phyloP scores from a whole-genome alignment of 345 rosid genomes.

The Salix caprea region DNA sequence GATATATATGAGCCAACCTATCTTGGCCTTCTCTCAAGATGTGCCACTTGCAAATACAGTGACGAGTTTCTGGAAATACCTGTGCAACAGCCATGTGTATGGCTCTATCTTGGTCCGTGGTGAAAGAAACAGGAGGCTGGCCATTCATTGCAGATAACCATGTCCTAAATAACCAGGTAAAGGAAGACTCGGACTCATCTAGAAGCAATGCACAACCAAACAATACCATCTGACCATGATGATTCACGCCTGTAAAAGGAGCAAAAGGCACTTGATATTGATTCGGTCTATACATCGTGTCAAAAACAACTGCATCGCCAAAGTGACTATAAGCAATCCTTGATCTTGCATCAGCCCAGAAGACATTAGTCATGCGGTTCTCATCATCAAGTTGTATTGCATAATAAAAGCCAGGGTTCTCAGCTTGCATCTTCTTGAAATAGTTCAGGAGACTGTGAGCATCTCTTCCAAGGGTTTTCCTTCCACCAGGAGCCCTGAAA shows the following conservation, averaged over 20 bases:
- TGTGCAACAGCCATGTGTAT: slow-evolving; percentile 54
- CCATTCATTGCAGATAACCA: slow-evolving; percentile 64
- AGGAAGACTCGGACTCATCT: slow-evolving; percentile 65
- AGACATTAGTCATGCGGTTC: slow-evolving; percentile 60
- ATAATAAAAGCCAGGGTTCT: slow-evolving; percentile 64
- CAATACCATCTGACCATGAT: slow-evolving; percentile 62
- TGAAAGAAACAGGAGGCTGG: slow-evolving; percentile 49
- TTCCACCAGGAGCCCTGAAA: slow-evolving; percentile 34
- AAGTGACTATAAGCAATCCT: slow-evolving; percentile 56
- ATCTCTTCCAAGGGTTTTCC: slow-evolving; percentile 53
- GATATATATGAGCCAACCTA: slow-evolving; percentile 59
- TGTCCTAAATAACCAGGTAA: slow-evolving; percentile 56
- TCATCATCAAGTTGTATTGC: slow-evolving; percentile 66
- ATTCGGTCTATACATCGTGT: slow-evolving; percentile 64
- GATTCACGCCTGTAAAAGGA: slow-evolving; percentile 63
- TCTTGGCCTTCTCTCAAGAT: slow-evolving; percentile 71
- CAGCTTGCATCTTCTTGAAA: slow-evolving; percentile 61
- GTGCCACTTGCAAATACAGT: slow-evolving; percentile 72
- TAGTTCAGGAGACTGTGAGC: slow-evolving; percentile 59
- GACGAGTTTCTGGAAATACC: slow-evolving; percentile 55
- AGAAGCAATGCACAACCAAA: slow-evolving; percentile 68
- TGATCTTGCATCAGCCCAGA: slow-evolving; percentile 75
- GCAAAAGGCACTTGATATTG: slow-evolving; percentile 68
- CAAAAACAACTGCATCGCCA: slow-evolving; percentile 62
- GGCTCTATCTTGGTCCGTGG: slow-evolving; percentile 72